Percentiles rank a stretch among this genome's conserved stretches.
Evolutionary conservation across 345 rosid genomes (phyloP).

Genomic region (Lepidium aucheri): DNA sequence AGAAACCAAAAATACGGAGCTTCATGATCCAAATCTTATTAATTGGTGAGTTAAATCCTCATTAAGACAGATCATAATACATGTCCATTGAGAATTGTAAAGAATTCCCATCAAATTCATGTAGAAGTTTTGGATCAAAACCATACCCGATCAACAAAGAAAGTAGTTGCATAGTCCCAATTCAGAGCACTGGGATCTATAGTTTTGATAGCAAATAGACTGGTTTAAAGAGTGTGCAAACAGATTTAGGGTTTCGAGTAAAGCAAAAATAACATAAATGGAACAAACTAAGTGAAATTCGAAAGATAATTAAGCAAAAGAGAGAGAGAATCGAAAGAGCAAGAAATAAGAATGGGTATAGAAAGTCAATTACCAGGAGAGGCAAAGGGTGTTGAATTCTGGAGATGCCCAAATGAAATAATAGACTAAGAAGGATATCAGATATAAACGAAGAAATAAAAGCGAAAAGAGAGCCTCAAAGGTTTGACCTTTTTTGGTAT

Average conservation of each 20-base stretch:
- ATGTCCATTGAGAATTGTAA: neutral
- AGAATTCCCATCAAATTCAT: neutral
- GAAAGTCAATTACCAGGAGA: constrained; percentile 27
- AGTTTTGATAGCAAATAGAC: neutral
- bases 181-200: neutral
- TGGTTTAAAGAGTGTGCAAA: neutral
- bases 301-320: neutral
- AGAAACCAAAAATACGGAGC: neutral
- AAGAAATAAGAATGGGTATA: neutral
- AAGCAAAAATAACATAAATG: neutral
- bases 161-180: neutral
- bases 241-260: neutral
- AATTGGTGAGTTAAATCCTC: neutral
- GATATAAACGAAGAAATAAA: constrained; percentile 6
- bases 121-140: neutral
- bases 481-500: constrained; percentile 24
- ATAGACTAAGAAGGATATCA: constrained; percentile 6
- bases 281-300: neutral
- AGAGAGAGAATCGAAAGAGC: neutral
- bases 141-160: neutral
- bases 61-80: neutral
- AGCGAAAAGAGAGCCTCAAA: constrained; percentile 4
- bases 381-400: neutral
- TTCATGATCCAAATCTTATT: constrained; percentile 1
- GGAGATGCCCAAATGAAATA: constrained; percentile 5